Base-by-base conservation (phyloP, 768 basidiomycete genomes). In the Auricularia auricula-judae region DNA sequence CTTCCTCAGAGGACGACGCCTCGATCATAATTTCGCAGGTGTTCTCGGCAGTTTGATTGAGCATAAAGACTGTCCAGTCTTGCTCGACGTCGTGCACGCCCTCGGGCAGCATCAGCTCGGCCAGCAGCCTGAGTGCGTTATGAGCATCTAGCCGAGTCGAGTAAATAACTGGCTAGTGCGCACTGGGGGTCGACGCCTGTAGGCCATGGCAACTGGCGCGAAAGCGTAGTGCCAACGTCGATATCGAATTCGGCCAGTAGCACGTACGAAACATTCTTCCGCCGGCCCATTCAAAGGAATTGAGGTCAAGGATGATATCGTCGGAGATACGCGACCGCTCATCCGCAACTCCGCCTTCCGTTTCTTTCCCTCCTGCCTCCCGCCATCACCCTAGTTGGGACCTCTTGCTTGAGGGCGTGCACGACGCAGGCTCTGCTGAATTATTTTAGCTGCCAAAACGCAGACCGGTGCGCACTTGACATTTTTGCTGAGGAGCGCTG, bases 201-300 rank as follows among this genome's bases (percentile, higher is more conserved):
- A 12, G 93, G 91, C 71, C 91, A 91, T 10, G 97, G 97, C 72
- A 96, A 98, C 76, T 98, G 93, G 74, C 97, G 95, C 51, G 92
- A 89, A 67, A 99, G 80, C 68, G 93, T 89, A 2, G 95, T 91
- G 39, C 97, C 97, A 65, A 89, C 85, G 72, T 93, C 87, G 68
- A 99, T 98, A 79, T 99, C 92, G 78, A 99, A 99, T 74, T 98
- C 97, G n/a, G 97, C 97, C 63, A 98, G 84, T 60, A 99, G 81
- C 66, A 97, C 89, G 76, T 95, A 98, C 21, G 93, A 91, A 56
- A 75, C 76, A 44, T 74, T 59, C 29, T 35, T 59, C 29, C 56
- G 56, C 11, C 56, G 56, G 16, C 56, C 56, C 56, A 59, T 59
- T 14, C 39, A 42, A 42, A 42, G 39, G 39, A 14, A 42, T 42